Base-by-base conservation (phyloP, 1,284 basidiomycete species). In the Malassezia psittaci region DNA sequence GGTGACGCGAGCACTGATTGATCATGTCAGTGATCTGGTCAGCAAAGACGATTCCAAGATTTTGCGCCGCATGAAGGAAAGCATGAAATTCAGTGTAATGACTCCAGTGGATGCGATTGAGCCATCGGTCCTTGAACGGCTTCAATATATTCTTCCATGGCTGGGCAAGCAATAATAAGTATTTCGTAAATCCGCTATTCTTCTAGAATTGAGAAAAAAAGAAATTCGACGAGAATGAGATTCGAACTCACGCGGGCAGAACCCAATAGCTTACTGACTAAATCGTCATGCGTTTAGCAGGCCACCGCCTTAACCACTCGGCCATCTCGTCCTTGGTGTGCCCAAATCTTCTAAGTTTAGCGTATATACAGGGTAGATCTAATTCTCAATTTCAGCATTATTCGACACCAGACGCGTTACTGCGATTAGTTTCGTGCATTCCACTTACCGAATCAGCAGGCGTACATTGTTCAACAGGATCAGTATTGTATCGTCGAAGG, bases 1-100 rank as follows among this genome's bases (percentile, higher is more conserved):
- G 33, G 77, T 81, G 60, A 79, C 87, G 0, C 84, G 82, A 1
- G 81, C 82, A 9, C 81, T 96, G 53, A 80, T 94, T 34, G 85
- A 88, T 45, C 84, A 85, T 18, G 79, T 96, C 5, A 83, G 88
- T 65, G 53, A 47, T 1, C 53, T 54, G 1, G 61, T 67, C 19
- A 11, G 57, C 29, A 52, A 59, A 21, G 68, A 74, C n/a, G 42
- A 59, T 16, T 42, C 51, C 21, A 34, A 52, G n/a, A 56, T 61
- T 21, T 49, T 66, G 18, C 62, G 53, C 53, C 40, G 16, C 0
- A 60, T 63, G 50, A 54, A 64, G 44, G 64, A 62, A 36, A 62
- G 60, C 42, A 74, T 72, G 70, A 48, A 50, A 41, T 67, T 63
- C 44, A 63, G 56, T 52, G 86, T 93, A 75, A 86, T 94, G 82